A percentile compares a stretch with the other conserved stretches of the same genome.
phyloP scores from a whole-genome alignment of 2,329 filamentous ascomycete genomes.

The Xylariales sp. region DNA sequence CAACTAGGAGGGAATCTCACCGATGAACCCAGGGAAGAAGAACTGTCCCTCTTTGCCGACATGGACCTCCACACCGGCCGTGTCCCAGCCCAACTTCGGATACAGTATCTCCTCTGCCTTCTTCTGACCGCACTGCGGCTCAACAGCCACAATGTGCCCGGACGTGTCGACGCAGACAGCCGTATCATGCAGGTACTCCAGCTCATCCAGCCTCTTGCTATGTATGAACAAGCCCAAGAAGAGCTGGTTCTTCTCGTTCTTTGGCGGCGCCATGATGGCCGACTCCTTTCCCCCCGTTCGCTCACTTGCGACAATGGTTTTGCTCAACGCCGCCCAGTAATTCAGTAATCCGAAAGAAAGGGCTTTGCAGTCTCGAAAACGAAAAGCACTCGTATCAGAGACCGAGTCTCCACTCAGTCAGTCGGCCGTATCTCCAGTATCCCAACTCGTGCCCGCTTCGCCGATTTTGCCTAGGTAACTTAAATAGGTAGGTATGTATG shows the following conservation, averaged over 20 bases:
- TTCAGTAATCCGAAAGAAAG: too few species aligned
- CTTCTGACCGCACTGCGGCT: slow-evolving; percentile 29
- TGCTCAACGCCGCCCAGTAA: too few species aligned
- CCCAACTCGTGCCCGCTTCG: too few species aligned
- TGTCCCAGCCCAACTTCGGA: slow-evolving; percentile 40
- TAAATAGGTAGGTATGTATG: too few species aligned
- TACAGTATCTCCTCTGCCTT: slow-evolving; percentile 31
- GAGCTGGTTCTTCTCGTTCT: slow-evolving; percentile 34
- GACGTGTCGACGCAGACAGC: slow-evolving; percentile 45
- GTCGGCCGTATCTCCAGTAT: too few species aligned
- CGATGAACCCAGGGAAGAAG: slow-evolving; percentile 81
- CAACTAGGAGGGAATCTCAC: slow-evolving; percentile 38
- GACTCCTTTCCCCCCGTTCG: not conserved
- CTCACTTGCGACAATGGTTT: too few species aligned
- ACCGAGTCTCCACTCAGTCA: too few species aligned
- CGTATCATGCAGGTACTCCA: slow-evolving; percentile 47
- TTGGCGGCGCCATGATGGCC: not conserved
- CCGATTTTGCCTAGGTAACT: too few species aligned
- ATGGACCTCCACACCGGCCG: slow-evolving; percentile 32
- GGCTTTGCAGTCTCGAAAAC: too few species aligned
- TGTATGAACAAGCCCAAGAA: slow-evolving; percentile 54
- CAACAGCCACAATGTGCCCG: slow-evolving; percentile 47
- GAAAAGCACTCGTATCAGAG: too few species aligned
- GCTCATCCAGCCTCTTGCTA: slow-evolving; percentile 40
- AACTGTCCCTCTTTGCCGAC: slow-evolving; percentile 52